These are phyloP conservation scores for Tuctoria greenei DNA, from an alignment of 176 grass and related monocot species.

Conservation along the genomic window DNA sequence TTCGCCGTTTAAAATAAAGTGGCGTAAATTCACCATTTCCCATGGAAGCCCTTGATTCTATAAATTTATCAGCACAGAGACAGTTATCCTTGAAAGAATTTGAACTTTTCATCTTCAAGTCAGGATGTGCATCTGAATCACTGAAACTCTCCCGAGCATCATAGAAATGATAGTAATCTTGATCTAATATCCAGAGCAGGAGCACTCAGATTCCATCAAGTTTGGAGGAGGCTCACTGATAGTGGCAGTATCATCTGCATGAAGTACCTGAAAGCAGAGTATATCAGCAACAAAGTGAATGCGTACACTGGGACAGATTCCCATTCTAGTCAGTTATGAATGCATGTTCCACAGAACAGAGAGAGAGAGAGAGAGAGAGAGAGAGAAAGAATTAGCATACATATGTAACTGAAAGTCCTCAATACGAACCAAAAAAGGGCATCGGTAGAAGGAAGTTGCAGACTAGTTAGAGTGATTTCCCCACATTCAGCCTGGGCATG, in stretches of 20 bases:
- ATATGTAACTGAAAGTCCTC: too few species aligned
- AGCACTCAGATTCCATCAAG: slow-evolving; percentile 44
- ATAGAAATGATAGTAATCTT: slow-evolving; percentile 54
- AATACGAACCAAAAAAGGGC: too few species aligned
- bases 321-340: too few species aligned
- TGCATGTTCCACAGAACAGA: too few species aligned
- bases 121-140: slow-evolving; percentile 37
- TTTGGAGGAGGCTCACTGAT: slow-evolving; percentile 26
- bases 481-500: background rate
- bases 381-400: too few species aligned
- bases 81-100: slow-evolving; percentile 1
- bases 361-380: too few species aligned
- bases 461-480: slow-evolving; percentile 20
- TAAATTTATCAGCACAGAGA: background rate
- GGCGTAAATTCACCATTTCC: background rate
- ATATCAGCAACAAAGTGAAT: slow-evolving; percentile 5
- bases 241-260: slow-evolving; percentile 34
- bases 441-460: too few species aligned
- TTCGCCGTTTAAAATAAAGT: slow-evolving; percentile 6
- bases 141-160: slow-evolving; percentile 62
- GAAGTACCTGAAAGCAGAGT: slow-evolving; percentile 44
- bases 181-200: slow-evolving; percentile 51
- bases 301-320: too few species aligned
- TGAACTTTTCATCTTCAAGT: slow-evolving; percentile 12
- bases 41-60: slow-evolving; percentile 13